Percentiles rank a stretch among this genome's conserved stretches.
Evolutionary conservation across 345 rosid species (phyloP).

Genomic region (Euphorbia pulcherrima): DNA sequence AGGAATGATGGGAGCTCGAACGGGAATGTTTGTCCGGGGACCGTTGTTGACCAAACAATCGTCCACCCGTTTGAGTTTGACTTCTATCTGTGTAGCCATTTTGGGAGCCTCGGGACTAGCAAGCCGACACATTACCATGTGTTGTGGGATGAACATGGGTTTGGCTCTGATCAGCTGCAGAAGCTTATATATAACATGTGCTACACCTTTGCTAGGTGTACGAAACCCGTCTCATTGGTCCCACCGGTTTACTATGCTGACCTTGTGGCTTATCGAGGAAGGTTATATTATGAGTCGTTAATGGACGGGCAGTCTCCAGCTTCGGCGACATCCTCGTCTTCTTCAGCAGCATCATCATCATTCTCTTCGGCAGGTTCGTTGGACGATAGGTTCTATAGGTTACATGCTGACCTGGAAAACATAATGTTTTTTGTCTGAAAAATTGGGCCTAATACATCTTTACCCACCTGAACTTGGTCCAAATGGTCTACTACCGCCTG

Average conservation of each 20-base stretch:
- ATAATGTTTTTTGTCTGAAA: constrained; percentile 67
- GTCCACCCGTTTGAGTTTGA: constrained; percentile 73
- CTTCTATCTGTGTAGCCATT: constrained; percentile 77
- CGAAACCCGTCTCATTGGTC: constrained; percentile 75
- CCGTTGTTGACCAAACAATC: constrained; percentile 65
- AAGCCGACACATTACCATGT: constrained; percentile 80
- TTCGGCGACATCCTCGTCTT: constrained; percentile 39
- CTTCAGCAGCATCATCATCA: constrained; percentile 39
- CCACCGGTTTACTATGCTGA: constrained; percentile 88
- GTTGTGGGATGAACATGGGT: constrained; percentile 66
- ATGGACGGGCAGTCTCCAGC: constrained; percentile 41
- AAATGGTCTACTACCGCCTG: too few species aligned
- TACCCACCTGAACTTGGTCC: too few species aligned
- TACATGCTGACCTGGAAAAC: constrained; percentile 59
- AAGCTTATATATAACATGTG: constrained; percentile 72
- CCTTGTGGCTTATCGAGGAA: constrained; percentile 73
- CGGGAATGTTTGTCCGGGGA: constrained; percentile 70
- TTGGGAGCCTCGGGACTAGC: constrained; percentile 75
- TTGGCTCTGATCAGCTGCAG: constrained; percentile 62
- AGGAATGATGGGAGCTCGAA: constrained; percentile 34
- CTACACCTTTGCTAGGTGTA: constrained; percentile 82
- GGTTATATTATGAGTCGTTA: constrained; percentile 59
- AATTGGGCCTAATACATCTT: too few species aligned
- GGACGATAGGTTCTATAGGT: constrained; percentile 45
- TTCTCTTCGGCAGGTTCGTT: constrained; percentile 33